These are phyloP conservation scores for Leptographium procerum DNA, from an alignment of 2,329 filamentous ascomycete genomes.

Conservation along the genomic window DNA sequence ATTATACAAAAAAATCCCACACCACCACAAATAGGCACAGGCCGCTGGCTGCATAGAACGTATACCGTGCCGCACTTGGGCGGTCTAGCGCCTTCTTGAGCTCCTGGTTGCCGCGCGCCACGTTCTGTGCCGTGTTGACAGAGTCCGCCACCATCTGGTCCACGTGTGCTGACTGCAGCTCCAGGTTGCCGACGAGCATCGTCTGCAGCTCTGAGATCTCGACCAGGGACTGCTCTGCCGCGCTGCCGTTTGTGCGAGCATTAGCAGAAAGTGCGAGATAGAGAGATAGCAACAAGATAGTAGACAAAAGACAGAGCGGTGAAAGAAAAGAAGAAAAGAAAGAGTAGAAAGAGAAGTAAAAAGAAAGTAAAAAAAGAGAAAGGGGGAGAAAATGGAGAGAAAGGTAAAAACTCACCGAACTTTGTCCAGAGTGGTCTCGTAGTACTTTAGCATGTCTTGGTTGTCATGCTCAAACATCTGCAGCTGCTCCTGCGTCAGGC, in stretches of 20 bases:
- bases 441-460: slow-evolving; percentile 82
- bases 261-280: background rate
- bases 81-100: slow-evolving; percentile 70
- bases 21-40: slow-evolving; percentile 63
- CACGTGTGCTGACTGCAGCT: slow-evolving; percentile 78
- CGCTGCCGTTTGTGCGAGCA: slow-evolving; percentile 34
- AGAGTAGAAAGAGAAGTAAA: background rate
- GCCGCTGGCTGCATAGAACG: slow-evolving; percentile 70
- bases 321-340: background rate
- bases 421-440: slow-evolving; percentile 88
- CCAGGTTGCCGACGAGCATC: slow-evolving; percentile 74
- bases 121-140: slow-evolving; percentile 69
- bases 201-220: slow-evolving; percentile 92
- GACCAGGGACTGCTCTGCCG: slow-evolving; percentile 77
- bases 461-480: slow-evolving; percentile 93
- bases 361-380: background rate
- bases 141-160: slow-evolving; percentile 81
- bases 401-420: slow-evolving; percentile 57
- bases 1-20: slow-evolving; percentile 60
- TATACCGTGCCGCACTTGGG: slow-evolving; percentile 61
- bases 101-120: slow-evolving; percentile 82
- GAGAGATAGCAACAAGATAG: background rate
- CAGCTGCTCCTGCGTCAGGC: slow-evolving; percentile 71
- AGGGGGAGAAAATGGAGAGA: background rate
- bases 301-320: background rate